These are phyloP conservation scores for Aspergillus japonicus DNA, from an alignment of 2,329 filamentous ascomycete species.

Conservation along the genomic window DNA sequence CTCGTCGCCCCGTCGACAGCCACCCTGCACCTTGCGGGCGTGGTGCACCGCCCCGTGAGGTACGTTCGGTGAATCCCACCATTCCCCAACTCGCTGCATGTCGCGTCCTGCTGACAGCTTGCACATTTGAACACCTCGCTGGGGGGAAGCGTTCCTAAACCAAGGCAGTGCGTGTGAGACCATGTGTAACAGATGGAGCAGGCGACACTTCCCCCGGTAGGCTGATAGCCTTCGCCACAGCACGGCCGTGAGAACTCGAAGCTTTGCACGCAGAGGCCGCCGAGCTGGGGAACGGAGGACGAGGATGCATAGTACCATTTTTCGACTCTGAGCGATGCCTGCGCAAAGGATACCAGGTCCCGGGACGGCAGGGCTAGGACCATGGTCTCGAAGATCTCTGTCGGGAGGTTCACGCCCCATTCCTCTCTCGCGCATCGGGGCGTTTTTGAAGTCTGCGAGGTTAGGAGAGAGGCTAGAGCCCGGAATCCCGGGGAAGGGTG, in stretches of 20 bases:
- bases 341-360: background rate
- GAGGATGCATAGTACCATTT: constrained; percentile 3
- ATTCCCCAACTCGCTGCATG: background rate
- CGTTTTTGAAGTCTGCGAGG: constrained; percentile 19
- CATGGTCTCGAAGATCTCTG: background rate
- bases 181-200: background rate
- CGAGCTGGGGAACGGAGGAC: background rate
- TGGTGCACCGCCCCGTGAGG: too few relatives aligned
- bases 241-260: background rate
- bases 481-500: background rate
- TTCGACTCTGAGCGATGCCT: background rate
- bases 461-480: background rate
- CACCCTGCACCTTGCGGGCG: too few relatives aligned
- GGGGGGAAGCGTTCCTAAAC: too few relatives aligned
- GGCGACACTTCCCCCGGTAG: background rate
- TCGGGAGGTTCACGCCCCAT: background rate
- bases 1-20: too few relatives aligned
- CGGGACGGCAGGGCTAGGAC: background rate
- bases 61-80: too few relatives aligned
- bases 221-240: background rate
- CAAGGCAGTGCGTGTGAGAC: background rate
- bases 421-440: background rate
- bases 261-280: background rate
- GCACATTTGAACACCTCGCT: background rate
- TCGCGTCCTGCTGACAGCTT: background rate